Conservation (phyloP, 2,329 filamentous ascomycete species). For the Pestalotiopsis fici region DNA sequence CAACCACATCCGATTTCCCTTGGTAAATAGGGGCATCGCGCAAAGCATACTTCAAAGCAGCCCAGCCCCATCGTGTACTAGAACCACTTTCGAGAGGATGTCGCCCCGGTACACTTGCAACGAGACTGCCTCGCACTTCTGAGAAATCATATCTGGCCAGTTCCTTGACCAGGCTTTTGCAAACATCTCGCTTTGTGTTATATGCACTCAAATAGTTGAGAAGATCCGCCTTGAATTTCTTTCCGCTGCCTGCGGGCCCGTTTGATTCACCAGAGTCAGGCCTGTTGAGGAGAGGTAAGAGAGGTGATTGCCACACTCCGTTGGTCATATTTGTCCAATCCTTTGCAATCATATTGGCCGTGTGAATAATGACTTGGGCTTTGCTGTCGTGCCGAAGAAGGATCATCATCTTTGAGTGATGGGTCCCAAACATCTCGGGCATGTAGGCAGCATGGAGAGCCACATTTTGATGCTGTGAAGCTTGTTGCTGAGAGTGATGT, state of each 20-base stretch:
- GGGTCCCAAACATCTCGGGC: conserved; percentile 83
- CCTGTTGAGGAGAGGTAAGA: conserved; percentile 54
- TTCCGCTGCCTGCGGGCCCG: conserved; percentile 57
- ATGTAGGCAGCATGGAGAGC: conserved; percentile 73
- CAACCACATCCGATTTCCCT: conserved; percentile 49
- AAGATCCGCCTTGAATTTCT: conserved; percentile 75
- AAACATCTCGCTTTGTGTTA: conserved; percentile 55
- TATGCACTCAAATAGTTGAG: conserved; percentile 74
- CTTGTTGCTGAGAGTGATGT: conserved; percentile 52
- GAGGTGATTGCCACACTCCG: conserved; percentile 76
- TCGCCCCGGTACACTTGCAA: conserved; percentile 77
- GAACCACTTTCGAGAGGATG: conserved; percentile 51
- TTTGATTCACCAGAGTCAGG: conserved; percentile 11
- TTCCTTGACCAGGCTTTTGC: conserved; percentile 54
- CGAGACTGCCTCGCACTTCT: conserved; percentile 65
- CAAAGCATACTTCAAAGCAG: conserved; percentile 63
- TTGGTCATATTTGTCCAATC: conserved; percentile 92
- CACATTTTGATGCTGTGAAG: conserved; percentile 65
- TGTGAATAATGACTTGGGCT: conserved; percentile 82
- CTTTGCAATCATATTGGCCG: conserved; percentile 85
- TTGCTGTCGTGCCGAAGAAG: conserved; percentile 75
- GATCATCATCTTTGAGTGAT: conserved; percentile 88
- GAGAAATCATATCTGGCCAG: conserved; percentile 70
- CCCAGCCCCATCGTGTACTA: conserved; percentile 76
- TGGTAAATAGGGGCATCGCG: conserved; percentile 48